Conservation (phyloP, 495 filamentous ascomycete genomes). For the Venustampulla echinocandica region DNA sequence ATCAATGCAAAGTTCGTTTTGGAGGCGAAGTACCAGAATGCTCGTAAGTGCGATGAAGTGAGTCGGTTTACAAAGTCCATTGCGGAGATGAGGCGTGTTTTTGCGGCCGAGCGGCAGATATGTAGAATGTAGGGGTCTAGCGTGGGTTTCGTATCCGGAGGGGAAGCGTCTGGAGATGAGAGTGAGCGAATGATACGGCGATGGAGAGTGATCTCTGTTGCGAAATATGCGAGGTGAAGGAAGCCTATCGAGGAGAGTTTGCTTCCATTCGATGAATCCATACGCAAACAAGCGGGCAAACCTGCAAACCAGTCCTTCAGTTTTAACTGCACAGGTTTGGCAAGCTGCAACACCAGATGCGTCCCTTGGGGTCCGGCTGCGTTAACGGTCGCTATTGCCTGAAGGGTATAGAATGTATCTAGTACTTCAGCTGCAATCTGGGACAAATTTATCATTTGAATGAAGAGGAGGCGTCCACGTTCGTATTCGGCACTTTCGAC, state of each 20-base stretch:
- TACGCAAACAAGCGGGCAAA: conserved; percentile 55
- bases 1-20: conserved; percentile 73
- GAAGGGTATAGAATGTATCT: conserved; percentile 69
- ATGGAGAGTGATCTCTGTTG: conserved; percentile 78
- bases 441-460: conserved; percentile 65
- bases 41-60: conserved; percentile 58
- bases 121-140: conserved; percentile 70
- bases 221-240: conserved; percentile 77
- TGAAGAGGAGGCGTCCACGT: conserved; percentile 59
- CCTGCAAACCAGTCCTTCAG: conserved; percentile 72
- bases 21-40: conserved; percentile 75
- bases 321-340: conserved; percentile 76
- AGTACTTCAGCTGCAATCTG: conserved; percentile 70
- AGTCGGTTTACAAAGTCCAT: conserved; percentile 74
- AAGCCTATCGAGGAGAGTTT: conserved; percentile 58
- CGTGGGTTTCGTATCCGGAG: conserved; percentile 14
- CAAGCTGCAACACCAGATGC: conserved; percentile 59
- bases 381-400: conserved; percentile 44
- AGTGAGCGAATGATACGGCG: conserved; percentile 71
- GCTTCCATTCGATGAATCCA: conserved; percentile 46
- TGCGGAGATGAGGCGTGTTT: conserved; percentile 66
- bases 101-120: conserved; percentile 88
- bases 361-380: conserved; percentile 45
- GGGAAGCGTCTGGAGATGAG: conserved; percentile 25
- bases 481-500: conserved; percentile 58